phyloP scores from a whole-genome alignment of 2,329 filamentous ascomycete species.

The Monilinia polystroma region DNA sequence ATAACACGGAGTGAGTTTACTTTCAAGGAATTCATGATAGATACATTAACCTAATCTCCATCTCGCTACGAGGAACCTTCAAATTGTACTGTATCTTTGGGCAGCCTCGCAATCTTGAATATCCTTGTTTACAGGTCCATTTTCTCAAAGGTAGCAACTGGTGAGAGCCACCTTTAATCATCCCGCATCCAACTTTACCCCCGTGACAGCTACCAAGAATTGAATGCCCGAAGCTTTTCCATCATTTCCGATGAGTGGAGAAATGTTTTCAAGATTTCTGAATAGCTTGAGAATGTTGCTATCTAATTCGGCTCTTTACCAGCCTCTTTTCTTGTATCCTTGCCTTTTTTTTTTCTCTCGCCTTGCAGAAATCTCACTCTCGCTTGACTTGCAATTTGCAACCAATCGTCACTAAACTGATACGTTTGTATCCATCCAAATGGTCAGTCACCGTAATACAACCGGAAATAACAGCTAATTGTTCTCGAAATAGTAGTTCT shows the following conservation, averaged over 20 bases:
- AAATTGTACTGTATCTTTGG: neutral
- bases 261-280: neutral
- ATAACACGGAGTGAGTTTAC: neutral
- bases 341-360: neutral
- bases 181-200: slow-evolving; percentile 4
- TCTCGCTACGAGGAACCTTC: neutral
- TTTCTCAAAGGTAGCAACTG: neutral
- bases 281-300: neutral
- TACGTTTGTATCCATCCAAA: neutral
- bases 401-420: neutral
- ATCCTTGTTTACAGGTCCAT: neutral
- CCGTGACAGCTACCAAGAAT: neutral
- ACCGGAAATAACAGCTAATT: slow-evolving; percentile 8
- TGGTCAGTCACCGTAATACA: slow-evolving; percentile 4
- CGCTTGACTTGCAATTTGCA: neutral
- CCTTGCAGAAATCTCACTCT: neutral
- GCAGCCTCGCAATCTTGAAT: slow-evolving; percentile 2
- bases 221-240: neutral
- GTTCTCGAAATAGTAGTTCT: slow-evolving; percentile 11
- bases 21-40: neutral
- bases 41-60: neutral
- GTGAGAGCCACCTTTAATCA: neutral
- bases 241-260: neutral
- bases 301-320: slow-evolving; percentile 13
- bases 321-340: slow-evolving; percentile 11